Conservation (phyloP, 176 grass and related monocot genomes). For the Alloteropsis semialata region DNA sequence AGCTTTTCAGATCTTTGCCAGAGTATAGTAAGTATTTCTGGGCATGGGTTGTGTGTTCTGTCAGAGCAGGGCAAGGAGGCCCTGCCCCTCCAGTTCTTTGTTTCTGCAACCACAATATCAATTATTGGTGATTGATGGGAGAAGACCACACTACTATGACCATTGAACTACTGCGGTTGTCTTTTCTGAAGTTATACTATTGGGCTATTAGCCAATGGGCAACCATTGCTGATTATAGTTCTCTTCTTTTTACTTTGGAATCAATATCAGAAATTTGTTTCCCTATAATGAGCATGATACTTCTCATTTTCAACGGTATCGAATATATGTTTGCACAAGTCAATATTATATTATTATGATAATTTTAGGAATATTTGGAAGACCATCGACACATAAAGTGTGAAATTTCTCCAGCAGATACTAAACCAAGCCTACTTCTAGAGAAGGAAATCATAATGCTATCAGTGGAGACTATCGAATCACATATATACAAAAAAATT, state of each 20-base stretch:
- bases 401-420: conserved; percentile 6
- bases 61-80: conserved; percentile 18
- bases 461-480: neutral
- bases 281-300: neutral
- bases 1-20: conserved; percentile 1
- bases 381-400: neutral
- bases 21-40: conserved; percentile 6
- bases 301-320: conserved; percentile 16
- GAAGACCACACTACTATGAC: conserved; percentile 24
- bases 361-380: conserved; percentile 4
- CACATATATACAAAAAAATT: neutral
- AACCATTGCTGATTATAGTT: neutral
- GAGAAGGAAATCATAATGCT: conserved; percentile 24
- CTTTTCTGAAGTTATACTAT: conserved; percentile 27
- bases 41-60: neutral
- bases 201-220: neutral
- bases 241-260: neutral
- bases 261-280: neutral
- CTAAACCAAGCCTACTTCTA: neutral
- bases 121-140: conserved; percentile 33
- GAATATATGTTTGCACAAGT: conserved; percentile 15
- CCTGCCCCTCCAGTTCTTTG: conserved; percentile 25
- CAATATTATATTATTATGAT: conserved; percentile 4
- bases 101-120: conserved; percentile 16
- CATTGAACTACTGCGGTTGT: conserved; percentile 15